These are phyloP conservation scores for Bolboschoenus planiculmis DNA, from an alignment of 176 grass and related monocot genomes.

Conservation along the genomic window DNA sequence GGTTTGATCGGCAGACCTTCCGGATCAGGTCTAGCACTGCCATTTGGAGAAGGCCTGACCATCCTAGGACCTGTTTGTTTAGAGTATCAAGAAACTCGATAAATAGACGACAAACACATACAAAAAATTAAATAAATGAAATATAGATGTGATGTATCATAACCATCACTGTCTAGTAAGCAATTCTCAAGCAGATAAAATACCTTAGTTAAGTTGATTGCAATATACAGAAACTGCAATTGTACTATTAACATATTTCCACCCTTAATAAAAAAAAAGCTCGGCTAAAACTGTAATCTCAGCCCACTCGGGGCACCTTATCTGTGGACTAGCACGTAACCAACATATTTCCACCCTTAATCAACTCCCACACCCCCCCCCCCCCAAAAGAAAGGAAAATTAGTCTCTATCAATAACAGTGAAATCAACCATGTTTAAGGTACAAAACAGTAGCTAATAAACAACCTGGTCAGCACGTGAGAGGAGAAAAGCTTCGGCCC, in stretches of 20 bases:
- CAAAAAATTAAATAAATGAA: not conserved
- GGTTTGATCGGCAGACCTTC: constrained; percentile 56
- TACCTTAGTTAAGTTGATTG: not conserved
- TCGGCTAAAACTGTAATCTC: not conserved
- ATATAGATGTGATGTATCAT: no score
- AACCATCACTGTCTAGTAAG: not conserved
- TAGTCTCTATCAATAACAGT: not conserved
- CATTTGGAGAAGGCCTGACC: constrained; percentile 68
- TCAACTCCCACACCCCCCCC: not conserved
- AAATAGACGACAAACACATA: not conserved
- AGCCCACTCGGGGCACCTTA: not conserved
- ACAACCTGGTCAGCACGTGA: constrained; percentile 35
- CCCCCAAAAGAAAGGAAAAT: no score
- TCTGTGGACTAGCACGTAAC: not conserved
- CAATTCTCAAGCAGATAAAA: not conserved
- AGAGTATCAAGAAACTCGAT: not conserved
- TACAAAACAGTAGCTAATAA: not conserved
- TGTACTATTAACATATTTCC: not conserved
- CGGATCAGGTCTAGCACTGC: constrained; percentile 47
- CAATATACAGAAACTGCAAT: not conserved
- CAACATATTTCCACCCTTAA: not conserved
- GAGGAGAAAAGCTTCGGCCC: constrained; percentile 44
- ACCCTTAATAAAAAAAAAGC: no score
- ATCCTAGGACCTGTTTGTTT: constrained; percentile 20
- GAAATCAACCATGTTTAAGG: not conserved